Conservation (phyloP, 257 asterid genomes). For the Ocimum tenuiflorum region DNA sequence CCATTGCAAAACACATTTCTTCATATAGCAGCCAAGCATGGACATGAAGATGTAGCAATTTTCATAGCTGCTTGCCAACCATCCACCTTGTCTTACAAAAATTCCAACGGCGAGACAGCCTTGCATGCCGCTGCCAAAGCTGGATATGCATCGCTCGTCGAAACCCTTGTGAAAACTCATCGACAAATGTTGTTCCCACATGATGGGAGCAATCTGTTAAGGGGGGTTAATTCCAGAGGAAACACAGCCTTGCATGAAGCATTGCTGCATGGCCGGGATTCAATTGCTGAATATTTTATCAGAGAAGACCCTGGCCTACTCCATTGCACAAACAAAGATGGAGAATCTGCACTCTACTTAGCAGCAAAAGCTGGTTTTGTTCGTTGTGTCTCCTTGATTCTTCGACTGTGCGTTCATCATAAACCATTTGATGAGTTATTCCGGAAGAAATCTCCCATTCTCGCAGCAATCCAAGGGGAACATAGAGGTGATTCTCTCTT, state of each 20-base stretch:
- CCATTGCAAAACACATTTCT: neutral
- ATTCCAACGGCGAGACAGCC: slow-evolving; percentile 31
- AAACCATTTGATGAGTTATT: neutral
- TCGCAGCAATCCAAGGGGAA: slow-evolving; percentile 7
- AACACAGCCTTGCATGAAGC: slow-evolving; percentile 31
- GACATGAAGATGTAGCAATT: neutral
- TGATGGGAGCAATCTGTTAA: neutral
- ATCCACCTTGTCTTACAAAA: no score
- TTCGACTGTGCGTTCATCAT: neutral
- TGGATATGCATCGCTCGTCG: slow-evolving; percentile 22
- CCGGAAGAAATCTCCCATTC: slow-evolving; percentile 15
- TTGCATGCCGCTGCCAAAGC: slow-evolving; percentile 31
- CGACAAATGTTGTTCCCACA: neutral
- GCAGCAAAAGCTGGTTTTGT: slow-evolving; percentile 30
- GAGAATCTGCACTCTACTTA: slow-evolving; percentile 22
- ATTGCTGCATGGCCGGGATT: neutral
- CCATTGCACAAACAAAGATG: slow-evolving; percentile 11
- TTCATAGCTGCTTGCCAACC: neutral
- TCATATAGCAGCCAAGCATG: neutral
- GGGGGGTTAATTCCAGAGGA: slow-evolving; percentile 12
- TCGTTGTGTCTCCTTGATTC: slow-evolving; percentile 1
- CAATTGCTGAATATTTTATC: slow-evolving; percentile 16
- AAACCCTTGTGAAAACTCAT: neutral
- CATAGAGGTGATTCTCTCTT: no score
- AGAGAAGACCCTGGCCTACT: neutral